Evolutionary conservation across 2,329 filamentous ascomycete genomes (phyloP).

Genomic region (Trichoderma lentiforme): DNA sequence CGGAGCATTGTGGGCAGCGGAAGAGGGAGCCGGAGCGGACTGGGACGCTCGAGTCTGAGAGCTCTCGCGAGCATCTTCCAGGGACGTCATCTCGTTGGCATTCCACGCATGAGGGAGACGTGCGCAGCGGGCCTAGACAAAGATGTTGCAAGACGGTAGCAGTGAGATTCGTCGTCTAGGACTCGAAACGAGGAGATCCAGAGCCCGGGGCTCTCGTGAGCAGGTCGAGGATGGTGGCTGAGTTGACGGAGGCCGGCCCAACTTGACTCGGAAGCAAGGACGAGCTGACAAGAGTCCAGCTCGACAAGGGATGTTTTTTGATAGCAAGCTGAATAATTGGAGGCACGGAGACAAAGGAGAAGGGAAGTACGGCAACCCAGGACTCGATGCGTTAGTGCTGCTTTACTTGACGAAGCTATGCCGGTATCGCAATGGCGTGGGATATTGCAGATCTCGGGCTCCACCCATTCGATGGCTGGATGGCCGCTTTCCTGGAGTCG

Average conservation of each 20-base stretch:
- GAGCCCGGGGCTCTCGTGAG: not conserved
- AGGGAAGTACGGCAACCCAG: constrained; percentile 8
- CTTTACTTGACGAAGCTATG: constrained; percentile 18
- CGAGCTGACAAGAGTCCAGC: not conserved
- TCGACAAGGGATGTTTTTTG: not conserved
- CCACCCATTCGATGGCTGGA: constrained; percentile 16
- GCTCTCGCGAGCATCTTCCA: constrained; percentile 30
- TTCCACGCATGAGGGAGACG: constrained; percentile 8
- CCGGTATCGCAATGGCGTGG: constrained; percentile 18
- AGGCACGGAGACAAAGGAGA: not conserved
- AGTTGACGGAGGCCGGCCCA: not conserved
- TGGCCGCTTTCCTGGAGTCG: constrained; percentile 6
- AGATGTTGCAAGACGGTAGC: not conserved
- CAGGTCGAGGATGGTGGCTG: not conserved
- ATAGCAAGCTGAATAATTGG: not conserved
- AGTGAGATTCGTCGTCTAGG: not conserved
- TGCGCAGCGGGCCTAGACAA: not conserved
- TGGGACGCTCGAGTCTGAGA: constrained; percentile 28
- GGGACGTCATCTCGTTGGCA: constrained; percentile 32
- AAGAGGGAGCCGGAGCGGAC: not conserved
- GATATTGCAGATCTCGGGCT: constrained; percentile 18
- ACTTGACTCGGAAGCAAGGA: not conserved
- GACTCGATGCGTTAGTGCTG: constrained; percentile 13
- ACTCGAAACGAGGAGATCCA: not conserved
- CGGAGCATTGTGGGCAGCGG: constrained; percentile 25